A percentile compares a stretch with the other conserved stretches of the same genome.
Conservation (phyloP, 2,329 filamentous ascomycete genomes). For the Diaporthe ilicicola region DNA sequence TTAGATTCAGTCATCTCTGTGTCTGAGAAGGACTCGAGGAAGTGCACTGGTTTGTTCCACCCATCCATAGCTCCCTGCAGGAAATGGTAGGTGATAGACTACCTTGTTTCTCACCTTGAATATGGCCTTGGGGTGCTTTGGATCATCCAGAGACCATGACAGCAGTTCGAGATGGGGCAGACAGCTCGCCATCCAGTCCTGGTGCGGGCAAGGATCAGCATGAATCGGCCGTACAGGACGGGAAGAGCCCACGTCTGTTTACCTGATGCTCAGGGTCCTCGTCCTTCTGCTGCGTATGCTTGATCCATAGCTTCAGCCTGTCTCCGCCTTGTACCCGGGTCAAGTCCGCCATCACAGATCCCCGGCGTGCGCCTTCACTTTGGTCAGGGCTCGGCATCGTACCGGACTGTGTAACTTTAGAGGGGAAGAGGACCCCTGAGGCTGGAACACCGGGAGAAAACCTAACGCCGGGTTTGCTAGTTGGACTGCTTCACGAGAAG, state of each 20-base stretch:
- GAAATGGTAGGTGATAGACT: too few species aligned
- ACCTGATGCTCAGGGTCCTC: conserved; percentile 28
- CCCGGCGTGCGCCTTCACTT: neutral
- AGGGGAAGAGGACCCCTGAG: neutral
- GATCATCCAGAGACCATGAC: conserved; percentile 30
- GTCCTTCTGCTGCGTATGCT: neutral
- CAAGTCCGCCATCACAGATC: conserved; percentile 1
- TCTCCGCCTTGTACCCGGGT: conserved; percentile 30
- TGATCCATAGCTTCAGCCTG: conserved; percentile 31
- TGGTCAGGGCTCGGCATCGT: conserved; percentile 1
- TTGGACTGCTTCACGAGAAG: neutral
- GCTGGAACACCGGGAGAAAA: too few species aligned
- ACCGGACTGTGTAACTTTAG: neutral
- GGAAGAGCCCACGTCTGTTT: neutral
- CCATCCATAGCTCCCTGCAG: neutral
- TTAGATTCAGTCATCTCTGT: conserved; percentile 33
- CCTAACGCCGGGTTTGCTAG: too few species aligned
- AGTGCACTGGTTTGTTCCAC: too few species aligned
- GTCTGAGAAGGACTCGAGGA: neutral
- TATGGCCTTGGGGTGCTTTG: conserved; percentile 25
- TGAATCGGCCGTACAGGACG: neutral
- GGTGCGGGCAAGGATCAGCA: neutral
- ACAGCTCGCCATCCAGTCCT: conserved; percentile 28
- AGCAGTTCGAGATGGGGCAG: conserved; percentile 22
- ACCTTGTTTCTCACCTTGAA: conserved; percentile 16